Conservation (phyloP, 495 filamentous ascomycete species). For the Penicillium turbatum region DNA sequence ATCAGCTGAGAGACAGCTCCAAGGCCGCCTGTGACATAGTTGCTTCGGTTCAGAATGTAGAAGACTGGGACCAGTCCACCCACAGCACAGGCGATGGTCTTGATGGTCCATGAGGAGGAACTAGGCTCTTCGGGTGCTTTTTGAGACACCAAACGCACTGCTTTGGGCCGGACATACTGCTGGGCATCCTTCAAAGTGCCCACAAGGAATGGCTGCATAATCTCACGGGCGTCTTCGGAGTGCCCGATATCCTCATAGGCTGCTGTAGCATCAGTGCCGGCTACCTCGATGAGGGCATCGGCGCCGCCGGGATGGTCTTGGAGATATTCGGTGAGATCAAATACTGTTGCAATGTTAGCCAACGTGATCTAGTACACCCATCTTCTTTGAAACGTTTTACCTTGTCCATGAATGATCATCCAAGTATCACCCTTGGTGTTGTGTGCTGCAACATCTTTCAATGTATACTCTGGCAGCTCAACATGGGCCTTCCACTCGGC, state of each 20-base stretch:
- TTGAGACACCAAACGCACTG: conserved; percentile 28
- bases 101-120: conserved; percentile 7
- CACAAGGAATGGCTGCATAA: conserved; percentile 27
- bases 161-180: conserved; percentile 20
- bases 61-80: conserved; percentile 14
- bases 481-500: conserved; percentile 14
- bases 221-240: conserved; percentile 42
- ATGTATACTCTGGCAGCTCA: conserved; percentile 28
- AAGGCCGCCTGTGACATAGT: conserved; percentile 4
- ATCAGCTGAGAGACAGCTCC: conserved; percentile 10
- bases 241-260: conserved; percentile 53
- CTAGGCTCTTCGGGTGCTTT: conserved; percentile 9
- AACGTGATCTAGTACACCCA: background rate
- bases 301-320: conserved; percentile 53
- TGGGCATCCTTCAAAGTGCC: conserved; percentile 32
- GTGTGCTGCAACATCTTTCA: conserved; percentile 44
- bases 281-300: conserved; percentile 45
- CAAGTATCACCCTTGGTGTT: conserved; percentile 45
- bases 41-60: conserved; percentile 11
- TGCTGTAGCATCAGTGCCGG: conserved; percentile 49
- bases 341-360: conserved; percentile 33
- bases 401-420: conserved; percentile 51
- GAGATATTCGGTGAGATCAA: conserved; percentile 47
- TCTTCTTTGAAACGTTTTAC: conserved; percentile 21
- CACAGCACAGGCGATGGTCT: conserved; percentile 13